These are phyloP conservation scores for Singerocomus rubriflavus DNA, from an alignment of 1,284 basidiomycete species.

Conservation along the genomic window DNA sequence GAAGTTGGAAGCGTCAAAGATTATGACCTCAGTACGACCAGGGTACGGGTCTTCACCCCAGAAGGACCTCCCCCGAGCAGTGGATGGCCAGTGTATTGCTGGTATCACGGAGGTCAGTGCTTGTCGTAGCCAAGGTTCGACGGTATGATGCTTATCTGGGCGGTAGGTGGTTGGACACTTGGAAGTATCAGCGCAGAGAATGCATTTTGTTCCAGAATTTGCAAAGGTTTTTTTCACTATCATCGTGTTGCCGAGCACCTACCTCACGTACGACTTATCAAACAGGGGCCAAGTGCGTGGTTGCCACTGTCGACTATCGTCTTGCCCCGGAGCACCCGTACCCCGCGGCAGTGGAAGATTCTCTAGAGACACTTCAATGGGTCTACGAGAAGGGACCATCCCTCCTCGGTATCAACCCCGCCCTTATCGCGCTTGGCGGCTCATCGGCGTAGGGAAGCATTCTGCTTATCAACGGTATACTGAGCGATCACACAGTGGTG, in stretches of 20 bases:
- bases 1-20: constrained; percentile 43
- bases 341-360: constrained; percentile 58
- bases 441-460: constrained; percentile 44
- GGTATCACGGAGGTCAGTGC: constrained; percentile 45
- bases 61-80: constrained; percentile 33
- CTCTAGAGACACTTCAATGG: constrained; percentile 51
- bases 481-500: constrained; percentile 39
- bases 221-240: constrained; percentile 20
- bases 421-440: constrained; percentile 50
- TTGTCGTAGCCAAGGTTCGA: background rate
- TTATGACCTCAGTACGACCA: constrained; percentile 36
- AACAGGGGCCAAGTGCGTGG: constrained; percentile 38
- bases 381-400: constrained; percentile 38
- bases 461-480: background rate
- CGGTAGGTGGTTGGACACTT: constrained; percentile 48
- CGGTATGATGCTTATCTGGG: constrained; percentile 1
- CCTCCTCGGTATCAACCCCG: constrained; percentile 39
- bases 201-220: constrained; percentile 32
- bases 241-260: background rate
- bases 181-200: constrained; percentile 40
- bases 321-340: constrained; percentile 59
- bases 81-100: constrained; percentile 51
- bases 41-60: constrained; percentile 45
- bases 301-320: constrained; percentile 56
- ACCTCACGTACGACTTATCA: background rate